Conservation (phyloP, 306 rosid species). For the Lotus japonicus region DNA sequence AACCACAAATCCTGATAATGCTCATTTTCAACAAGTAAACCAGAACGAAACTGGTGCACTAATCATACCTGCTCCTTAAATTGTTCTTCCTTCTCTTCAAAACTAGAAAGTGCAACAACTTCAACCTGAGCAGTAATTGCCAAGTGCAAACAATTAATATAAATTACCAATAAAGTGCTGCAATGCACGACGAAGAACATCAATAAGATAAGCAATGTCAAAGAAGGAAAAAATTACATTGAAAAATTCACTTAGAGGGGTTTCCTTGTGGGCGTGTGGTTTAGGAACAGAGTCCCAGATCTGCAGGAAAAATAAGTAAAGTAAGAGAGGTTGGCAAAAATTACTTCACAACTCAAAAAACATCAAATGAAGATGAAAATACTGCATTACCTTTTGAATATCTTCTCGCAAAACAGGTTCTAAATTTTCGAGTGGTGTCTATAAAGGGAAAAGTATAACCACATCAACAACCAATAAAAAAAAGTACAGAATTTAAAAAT, state of each 20-base stretch:
- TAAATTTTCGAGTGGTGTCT: constrained; percentile 97
- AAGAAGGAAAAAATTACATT: constrained; percentile 44
- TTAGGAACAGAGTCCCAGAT: constrained; percentile 99
- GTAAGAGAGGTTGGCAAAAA: constrained; percentile 8
- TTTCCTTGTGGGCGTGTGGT: constrained; percentile 80
- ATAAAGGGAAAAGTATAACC: constrained; percentile 22
- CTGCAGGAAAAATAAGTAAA: constrained; percentile 35
- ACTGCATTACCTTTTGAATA: constrained; percentile 72
- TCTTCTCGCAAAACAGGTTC: constrained; percentile 98
- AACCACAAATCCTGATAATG: not conserved
- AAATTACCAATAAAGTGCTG: not conserved
- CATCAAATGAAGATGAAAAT: constrained; percentile 7
- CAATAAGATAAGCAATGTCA: constrained; percentile 3
- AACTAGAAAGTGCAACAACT: constrained; percentile 97
- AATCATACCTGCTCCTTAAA: constrained; percentile 80
- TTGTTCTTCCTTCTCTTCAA: constrained; percentile 96
- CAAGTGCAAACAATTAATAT: constrained; percentile 26
- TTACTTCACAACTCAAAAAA: not conserved
- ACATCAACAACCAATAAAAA: constrained; percentile 13
- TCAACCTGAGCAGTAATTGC: constrained; percentile 65
- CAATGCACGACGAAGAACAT: not conserved
- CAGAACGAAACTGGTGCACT: constrained; percentile 1
- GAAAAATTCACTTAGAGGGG: constrained; percentile 95
- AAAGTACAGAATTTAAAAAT: not conserved
- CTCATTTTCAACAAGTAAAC: constrained; percentile 4